Conservation (phyloP, 179 eudicot species). For the Carnegiea gigantea region DNA sequence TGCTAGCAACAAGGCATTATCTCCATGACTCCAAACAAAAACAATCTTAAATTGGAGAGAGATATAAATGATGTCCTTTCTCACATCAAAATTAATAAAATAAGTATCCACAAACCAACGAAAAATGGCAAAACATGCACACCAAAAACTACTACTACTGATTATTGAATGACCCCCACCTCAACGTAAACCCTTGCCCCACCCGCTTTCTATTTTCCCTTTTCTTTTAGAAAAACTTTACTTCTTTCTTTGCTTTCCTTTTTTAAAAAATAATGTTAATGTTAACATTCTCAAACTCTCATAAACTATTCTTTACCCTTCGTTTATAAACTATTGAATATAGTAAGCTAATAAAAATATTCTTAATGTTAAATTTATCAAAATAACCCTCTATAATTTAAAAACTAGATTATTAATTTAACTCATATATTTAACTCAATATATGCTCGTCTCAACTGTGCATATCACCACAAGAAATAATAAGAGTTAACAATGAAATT, state of each 20-base stretch:
- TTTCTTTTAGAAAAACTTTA: neutral
- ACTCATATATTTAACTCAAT: too few relatives aligned
- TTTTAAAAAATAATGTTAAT: neutral
- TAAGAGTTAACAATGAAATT: too few relatives aligned
- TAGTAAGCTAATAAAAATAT: too few relatives aligned
- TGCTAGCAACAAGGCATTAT: neutral
- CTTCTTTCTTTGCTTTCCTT: conserved; percentile 10
- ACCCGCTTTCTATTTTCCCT: neutral
- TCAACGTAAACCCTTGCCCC: neutral
- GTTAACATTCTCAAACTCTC: too few relatives aligned
- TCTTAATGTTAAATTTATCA: too few relatives aligned
- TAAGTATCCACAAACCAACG: neutral
- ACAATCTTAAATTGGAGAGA: conserved; percentile 5
- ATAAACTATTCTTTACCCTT: too few relatives aligned
- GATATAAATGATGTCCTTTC: neutral
- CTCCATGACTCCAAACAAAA: conserved; percentile 16
- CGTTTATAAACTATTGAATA: too few relatives aligned
- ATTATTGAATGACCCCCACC: neutral
- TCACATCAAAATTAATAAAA: neutral
- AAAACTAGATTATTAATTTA: too few relatives aligned
- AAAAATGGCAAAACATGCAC: neutral
- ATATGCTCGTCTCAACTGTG: too few relatives aligned
- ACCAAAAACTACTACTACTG: neutral
- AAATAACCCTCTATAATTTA: too few relatives aligned
- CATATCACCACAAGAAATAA: too few relatives aligned